Evolutionary conservation across 306 rosid species (phyloP), one percentile per base, ranked within the genome.

Genomic region (Gastrolobium villosum): DNA sequence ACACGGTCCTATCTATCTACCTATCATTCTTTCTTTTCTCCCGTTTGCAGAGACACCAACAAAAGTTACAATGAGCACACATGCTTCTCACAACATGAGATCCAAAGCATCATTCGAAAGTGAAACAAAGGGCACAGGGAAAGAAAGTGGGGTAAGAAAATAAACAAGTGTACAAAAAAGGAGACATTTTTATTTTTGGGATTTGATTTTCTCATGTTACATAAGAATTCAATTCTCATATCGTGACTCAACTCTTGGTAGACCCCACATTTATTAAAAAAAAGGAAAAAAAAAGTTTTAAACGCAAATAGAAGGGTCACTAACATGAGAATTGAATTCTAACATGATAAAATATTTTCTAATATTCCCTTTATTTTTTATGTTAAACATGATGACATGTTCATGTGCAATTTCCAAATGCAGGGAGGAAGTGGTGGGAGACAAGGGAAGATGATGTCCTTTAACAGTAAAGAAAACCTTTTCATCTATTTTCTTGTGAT

Each of bases 401-500:
- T 75, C 50, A 66, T 57, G 63, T 57, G 11, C 71, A 72, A 76
- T 64, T 20, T 72, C 67, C 75, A 74, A 74, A 81, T 77, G 63
- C 84, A 79, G 53, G 68, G 66, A 66, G 74, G 83, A 32, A 36
- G 71, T 67, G 60, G 73, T 69, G 82, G 73, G 49, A 85, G 65
- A 65, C 3, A 60, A 43, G 79, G 71, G 61, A 86, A 79, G 65
- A 78, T 75, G 81, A 83, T 79, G 89, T 78, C 89, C 0, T 8
- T 86, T 14, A 78, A 50, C 63, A 86, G 84, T 67, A 87, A 87
- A 54, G 84, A 92, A 68, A 70, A 76, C 74, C 37, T 91, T 15
- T 87, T 95, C 91, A 82, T 95, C 15, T 44, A 44, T n/a, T 88
- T 90, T 2, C 96, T 95, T 11, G 81, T 95, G 26, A 50, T 85